Evolutionary conservation across 805 yeast species (phyloP), one percentile per base, ranked within the genome.

Genomic region (Hanseniaspora lindneri): DNA sequence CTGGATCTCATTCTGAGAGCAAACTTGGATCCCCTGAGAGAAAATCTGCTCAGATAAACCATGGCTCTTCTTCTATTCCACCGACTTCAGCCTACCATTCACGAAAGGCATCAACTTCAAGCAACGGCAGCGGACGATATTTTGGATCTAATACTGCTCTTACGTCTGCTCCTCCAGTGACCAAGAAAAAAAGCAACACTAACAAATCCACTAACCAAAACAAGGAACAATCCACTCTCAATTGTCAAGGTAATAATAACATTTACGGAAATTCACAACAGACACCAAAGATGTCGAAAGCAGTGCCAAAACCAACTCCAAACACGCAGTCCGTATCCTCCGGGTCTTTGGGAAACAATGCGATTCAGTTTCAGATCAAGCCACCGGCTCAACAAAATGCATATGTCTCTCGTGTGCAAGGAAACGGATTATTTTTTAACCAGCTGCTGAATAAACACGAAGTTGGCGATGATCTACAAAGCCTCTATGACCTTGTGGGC

Each of bases 401-500:
- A 2, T 23, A 33, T 4, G 14, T 43, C 14, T 13, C 17, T 10
- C 20, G 11, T 9, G 39, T 46, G 5, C 70, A 62, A 21, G 77
- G 75, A 13, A 72, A 67, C 20, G 69, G 68, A 8, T 51, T 58
- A 14, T 51, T 60, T 42, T 35, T 53, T n/a, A 35, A 73, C 67
- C 55, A 62, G 5, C 58, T 61, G 39, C 55, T 60, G 53, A 66
- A 67, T 47, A 35, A 54, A 52, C 59, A 72, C 2, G 63, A 64
- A 51, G 80, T 80, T 2, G 71, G 67, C 43, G 55, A 61, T 62
- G 78, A 74, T 7, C 68, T 83, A 47, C 74, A 74, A 49, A 54
- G 61, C 10, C 62, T 74, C 43, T 81, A 72, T 55, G 52, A 57
- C 11, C 69, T 55, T 8, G 58, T 71, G 54, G 74, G 81, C 0